These are phyloP conservation scores for Ogataea nitratoaversa DNA, from an alignment of 805 yeast species.

Conservation along the genomic window DNA sequence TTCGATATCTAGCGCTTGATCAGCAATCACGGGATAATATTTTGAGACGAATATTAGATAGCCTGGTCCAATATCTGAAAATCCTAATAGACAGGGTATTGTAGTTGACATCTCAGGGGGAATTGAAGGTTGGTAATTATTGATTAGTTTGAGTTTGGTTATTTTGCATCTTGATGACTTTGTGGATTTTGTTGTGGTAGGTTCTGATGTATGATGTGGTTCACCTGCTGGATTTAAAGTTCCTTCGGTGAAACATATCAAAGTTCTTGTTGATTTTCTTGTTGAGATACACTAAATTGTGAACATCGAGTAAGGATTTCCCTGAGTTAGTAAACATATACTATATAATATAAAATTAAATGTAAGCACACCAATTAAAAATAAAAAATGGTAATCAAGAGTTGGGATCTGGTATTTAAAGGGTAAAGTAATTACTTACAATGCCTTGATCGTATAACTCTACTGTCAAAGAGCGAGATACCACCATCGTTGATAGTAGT, in stretches of 20 bases:
- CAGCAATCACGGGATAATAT: slow-evolving; percentile 1
- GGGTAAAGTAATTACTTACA: slow-evolving; percentile 3
- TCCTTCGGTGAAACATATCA: background rate
- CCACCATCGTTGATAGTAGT: background rate
- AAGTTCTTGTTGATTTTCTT: background rate
- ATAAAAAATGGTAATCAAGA: too few species aligned
- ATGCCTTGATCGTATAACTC: slow-evolving; percentile 8
- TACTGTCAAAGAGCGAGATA: background rate
- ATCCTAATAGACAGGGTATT: slow-evolving; percentile 11
- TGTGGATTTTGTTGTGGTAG: background rate
- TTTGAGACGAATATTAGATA: slow-evolving; percentile 18
- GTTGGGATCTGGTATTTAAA: too few species aligned
- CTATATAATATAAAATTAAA: too few species aligned
- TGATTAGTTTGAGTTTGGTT: background rate
- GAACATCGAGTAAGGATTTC: too few species aligned
- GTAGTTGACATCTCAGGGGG: background rate
- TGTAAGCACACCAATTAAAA: too few species aligned
- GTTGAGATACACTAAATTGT: background rate
- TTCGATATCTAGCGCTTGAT: slow-evolving; percentile 1
- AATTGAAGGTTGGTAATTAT: background rate
- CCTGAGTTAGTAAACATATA: too few species aligned
- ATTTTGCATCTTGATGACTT: background rate
- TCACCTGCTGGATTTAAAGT: background rate
- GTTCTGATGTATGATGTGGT: background rate
- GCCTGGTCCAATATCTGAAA: slow-evolving; percentile 12